Percentiles rank a stretch among this genome's conserved stretches.
phyloP scores from a whole-genome alignment of 192 early-diverging fungal species.

The Entomortierella beljakovae region DNA sequence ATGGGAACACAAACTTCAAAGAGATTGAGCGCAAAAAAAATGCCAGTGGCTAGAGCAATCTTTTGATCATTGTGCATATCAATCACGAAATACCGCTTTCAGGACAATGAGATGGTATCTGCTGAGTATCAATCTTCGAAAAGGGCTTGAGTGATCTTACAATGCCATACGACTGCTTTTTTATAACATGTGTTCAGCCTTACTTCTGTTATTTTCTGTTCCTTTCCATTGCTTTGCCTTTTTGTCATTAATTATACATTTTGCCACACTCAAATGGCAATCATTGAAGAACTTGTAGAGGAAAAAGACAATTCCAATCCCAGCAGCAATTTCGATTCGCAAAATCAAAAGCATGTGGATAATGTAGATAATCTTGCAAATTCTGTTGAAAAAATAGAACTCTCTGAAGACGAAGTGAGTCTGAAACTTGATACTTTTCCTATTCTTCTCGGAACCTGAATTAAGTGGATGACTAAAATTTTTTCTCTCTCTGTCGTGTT shows the following conservation, averaged over 20 bases:
- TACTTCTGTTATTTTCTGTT: too few species aligned
- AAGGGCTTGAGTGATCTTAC: too few species aligned
- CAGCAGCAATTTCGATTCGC: background rate
- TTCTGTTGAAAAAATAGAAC: slow-evolving; percentile 32
- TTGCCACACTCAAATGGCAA: slow-evolving; percentile 25
- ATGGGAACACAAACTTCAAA: slow-evolving; percentile 15
- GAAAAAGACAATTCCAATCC: background rate
- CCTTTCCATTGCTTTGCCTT: background rate
- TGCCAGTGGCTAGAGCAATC: too few species aligned
- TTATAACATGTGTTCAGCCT: too few species aligned
- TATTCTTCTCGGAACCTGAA: background rate
- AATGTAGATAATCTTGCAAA: slow-evolving; percentile 11
- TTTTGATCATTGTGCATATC: too few species aligned
- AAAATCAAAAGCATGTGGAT: slow-evolving; percentile 16
- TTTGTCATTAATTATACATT: background rate
- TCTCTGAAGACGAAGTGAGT: slow-evolving; percentile 54
- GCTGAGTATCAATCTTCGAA: too few species aligned
- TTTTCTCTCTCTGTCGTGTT: too few species aligned
- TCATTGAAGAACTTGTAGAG: slow-evolving; percentile 59
- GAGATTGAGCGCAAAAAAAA: too few species aligned
- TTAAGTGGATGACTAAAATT: too few species aligned
- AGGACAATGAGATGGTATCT: too few species aligned
- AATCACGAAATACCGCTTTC: too few species aligned
- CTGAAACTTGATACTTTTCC: background rate
- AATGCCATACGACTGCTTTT: too few species aligned